Conservation (phyloP, 2,329 filamentous ascomycete species). For the Clarireedia homoeocarpa region DNA sequence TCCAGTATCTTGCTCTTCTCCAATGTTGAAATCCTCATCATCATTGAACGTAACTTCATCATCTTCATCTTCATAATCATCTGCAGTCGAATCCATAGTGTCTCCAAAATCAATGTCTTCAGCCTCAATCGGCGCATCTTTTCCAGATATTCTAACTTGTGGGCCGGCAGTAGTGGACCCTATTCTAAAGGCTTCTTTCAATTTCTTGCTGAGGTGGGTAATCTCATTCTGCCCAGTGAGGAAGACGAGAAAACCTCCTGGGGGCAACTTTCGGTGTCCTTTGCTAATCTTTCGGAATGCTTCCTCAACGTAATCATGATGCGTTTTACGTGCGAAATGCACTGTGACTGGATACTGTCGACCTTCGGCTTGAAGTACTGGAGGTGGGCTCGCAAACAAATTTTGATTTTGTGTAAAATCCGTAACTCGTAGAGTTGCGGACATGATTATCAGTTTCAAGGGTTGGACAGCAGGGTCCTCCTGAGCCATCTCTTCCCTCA, state of each 20-base stretch:
- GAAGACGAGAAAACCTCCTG: slow-evolving; percentile 88
- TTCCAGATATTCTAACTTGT: slow-evolving; percentile 67
- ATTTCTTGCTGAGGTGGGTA: slow-evolving; percentile 65
- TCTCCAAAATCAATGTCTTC: slow-evolving; percentile 83
- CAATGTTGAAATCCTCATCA: slow-evolving; percentile 46
- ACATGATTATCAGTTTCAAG: slow-evolving; percentile 96
- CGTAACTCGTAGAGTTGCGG: slow-evolving; percentile 82
- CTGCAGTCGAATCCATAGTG: slow-evolving; percentile 46
- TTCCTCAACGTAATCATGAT: slow-evolving; percentile 84
- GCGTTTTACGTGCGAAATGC: slow-evolving; percentile 79
- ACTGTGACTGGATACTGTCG: slow-evolving; percentile 84
- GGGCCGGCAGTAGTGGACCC: slow-evolving; percentile 44
- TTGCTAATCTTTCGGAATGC: slow-evolving; percentile 78
- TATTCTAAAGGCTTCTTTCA: slow-evolving; percentile 57
- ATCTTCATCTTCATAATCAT: slow-evolving; percentile 49
- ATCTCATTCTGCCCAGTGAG: slow-evolving; percentile 94
- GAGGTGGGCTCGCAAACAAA: slow-evolving; percentile 71
- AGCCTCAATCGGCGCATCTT: slow-evolving; percentile 69
- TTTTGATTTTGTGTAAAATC: slow-evolving; percentile 81
- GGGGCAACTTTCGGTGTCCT: slow-evolving; percentile 83
- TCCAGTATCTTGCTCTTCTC: slow-evolving; percentile 57
- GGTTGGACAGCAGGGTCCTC: slow-evolving; percentile 67
- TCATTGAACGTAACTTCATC: slow-evolving; percentile 51
- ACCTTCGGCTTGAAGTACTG: slow-evolving; percentile 82
- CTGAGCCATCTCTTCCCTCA: slow-evolving; percentile 65